These are phyloP conservation scores for Chondrus crispus DNA, from an alignment of 23 red algal species.

Conservation along the genomic window DNA sequence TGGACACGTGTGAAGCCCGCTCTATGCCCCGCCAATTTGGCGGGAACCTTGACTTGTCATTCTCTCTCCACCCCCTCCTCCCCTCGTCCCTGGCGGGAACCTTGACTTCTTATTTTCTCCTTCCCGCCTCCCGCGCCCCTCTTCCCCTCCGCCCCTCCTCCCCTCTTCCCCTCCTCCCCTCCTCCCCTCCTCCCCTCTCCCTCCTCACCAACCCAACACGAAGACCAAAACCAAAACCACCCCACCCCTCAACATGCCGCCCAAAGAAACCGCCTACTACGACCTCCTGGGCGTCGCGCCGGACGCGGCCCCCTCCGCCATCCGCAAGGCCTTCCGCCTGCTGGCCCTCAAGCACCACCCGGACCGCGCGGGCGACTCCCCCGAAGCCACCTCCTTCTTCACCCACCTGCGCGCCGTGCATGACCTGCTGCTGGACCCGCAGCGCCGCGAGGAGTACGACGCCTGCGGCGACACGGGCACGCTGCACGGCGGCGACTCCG, in stretches of 20 bases:
- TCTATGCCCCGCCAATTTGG: no score
- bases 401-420: constrained; percentile 55
- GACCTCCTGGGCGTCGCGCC: constrained; percentile 61
- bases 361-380: constrained; percentile 41
- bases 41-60: no score
- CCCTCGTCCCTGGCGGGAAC: no score
- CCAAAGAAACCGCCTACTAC: constrained; percentile 71
- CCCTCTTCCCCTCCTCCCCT: not conserved
- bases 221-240: not conserved
- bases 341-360: constrained; percentile 75
- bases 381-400: constrained; percentile 60
- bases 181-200: not conserved
- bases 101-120: not conserved
- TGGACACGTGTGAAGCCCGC: no score
- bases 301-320: constrained; percentile 50
- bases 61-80: no score
- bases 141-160: not conserved
- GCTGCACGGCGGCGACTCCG: constrained; percentile 29
- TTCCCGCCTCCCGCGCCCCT: not conserved
- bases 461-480: constrained; percentile 6
- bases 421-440: constrained; percentile 40
- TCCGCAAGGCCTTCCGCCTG: constrained; percentile 77
- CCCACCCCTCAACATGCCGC: not conserved
- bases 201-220: not conserved
- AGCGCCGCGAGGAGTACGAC: constrained; percentile 51